Percentiles rank a stretch among this genome's conserved stretches.
These are phyloP conservation scores for Caryopteris hybrid DNA, from an alignment of 305 asterid genomes.

Conservation along the genomic window DNA sequence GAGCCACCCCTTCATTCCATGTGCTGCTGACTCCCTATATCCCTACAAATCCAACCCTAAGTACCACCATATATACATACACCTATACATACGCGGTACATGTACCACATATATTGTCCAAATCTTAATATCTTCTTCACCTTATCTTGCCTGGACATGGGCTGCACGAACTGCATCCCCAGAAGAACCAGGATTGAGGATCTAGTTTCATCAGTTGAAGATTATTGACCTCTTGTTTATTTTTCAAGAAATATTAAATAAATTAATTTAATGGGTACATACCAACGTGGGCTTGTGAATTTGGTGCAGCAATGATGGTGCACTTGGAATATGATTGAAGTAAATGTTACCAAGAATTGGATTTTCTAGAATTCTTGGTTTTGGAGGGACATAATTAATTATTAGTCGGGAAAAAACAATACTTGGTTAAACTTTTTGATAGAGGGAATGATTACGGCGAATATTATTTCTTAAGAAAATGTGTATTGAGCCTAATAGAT, in stretches of 20 bases:
- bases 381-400: neutral
- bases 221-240: conserved; percentile 4
- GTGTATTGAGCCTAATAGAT: too few relatives aligned
- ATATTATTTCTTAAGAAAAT: too few relatives aligned
- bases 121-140: conserved; percentile 13
- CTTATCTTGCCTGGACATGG: conserved; percentile 27
- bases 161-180: conserved; percentile 32
- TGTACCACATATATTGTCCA: conserved; percentile 5
- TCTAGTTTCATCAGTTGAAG: neutral
- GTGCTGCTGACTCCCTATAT: conserved; percentile 19
- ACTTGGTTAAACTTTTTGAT: neutral
- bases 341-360: neutral
- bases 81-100: neutral
- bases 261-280: neutral
- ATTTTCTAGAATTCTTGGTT: neutral
- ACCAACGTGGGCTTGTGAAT: conserved; percentile 3
- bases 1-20: conserved; percentile 14
- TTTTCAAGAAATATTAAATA: neutral
- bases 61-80: neutral
- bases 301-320: neutral
- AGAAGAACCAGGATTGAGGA: too few relatives aligned
- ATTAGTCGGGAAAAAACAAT: too few relatives aligned
- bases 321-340: neutral
- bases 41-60: conserved; percentile 3
- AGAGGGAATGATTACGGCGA: neutral